A percentile compares a stretch with the other conserved stretches of the same genome.
These are phyloP conservation scores for Taiozyma onychis DNA, from an alignment of 1,139 yeast species.

Conservation along the genomic window DNA sequence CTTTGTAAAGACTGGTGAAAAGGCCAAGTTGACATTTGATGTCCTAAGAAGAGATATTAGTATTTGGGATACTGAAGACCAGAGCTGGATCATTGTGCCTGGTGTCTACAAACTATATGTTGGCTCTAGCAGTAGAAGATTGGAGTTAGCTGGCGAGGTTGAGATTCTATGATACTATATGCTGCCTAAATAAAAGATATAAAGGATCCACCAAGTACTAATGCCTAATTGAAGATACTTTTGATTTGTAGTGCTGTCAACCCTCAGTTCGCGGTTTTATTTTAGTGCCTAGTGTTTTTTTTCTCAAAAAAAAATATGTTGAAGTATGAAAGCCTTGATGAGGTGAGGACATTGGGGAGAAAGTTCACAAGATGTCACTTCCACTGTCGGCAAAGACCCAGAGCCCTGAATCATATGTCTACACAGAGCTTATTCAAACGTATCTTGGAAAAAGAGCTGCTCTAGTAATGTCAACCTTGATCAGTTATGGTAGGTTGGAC, in stretches of 20 bases:
- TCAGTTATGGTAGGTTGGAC: conserved; percentile 55
- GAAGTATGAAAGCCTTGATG: not conserved
- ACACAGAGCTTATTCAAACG: conserved; percentile 45
- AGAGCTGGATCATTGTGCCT: conserved; percentile 56
- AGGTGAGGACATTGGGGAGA: not conserved
- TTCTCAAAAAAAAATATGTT: not conserved
- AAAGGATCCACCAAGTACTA: not conserved
- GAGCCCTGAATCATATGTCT: conserved; percentile 58
- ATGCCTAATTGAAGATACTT: not conserved
- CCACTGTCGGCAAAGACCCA: conserved; percentile 35
- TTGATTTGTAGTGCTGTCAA: not conserved
- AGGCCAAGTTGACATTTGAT: conserved; percentile 37
- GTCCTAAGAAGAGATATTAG: conserved; percentile 51
- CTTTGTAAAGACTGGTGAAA: conserved; percentile 39
- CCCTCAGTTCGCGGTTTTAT: not conserved
- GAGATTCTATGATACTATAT: conserved; percentile 10
- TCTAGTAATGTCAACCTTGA: conserved; percentile 44
- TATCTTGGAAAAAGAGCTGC: conserved; percentile 66
- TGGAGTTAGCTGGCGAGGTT: conserved; percentile 34
- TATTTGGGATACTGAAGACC: conserved; percentile 52
- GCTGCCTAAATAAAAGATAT: not conserved
- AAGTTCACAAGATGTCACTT: conserved; percentile 5
- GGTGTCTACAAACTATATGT: conserved; percentile 52
- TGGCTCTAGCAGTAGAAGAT: conserved; percentile 47
- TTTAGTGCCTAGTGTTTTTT: not conserved